Conservation (phyloP, 345 rosid genomes). For the Euphorbia lathyris region DNA sequence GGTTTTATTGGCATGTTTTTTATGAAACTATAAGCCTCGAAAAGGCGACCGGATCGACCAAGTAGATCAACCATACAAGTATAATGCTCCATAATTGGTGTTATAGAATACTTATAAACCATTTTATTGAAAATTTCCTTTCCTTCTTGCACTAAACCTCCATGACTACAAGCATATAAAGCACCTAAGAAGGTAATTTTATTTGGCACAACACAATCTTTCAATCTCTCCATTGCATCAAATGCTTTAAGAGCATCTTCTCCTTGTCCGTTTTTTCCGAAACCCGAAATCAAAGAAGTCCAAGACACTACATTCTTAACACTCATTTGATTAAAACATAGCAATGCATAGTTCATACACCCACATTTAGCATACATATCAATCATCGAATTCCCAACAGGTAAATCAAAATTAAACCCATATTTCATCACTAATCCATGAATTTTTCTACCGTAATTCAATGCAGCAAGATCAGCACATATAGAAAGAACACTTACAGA, state of each 20-base stretch:
- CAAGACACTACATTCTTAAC: conserved; percentile 28
- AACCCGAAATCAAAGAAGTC: conserved; percentile 27
- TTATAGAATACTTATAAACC: conserved; percentile 20
- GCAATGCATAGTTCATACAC: conserved; percentile 14
- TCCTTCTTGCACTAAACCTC: conserved; percentile 25
- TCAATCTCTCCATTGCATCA: conserved; percentile 14
- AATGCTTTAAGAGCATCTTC: conserved; percentile 19
- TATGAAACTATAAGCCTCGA: conserved; percentile 19
- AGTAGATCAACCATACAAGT: conserved; percentile 30
- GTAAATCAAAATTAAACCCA: conserved; percentile 17
- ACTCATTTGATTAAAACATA: conserved; percentile 16
- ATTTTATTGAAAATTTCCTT: conserved; percentile 11
- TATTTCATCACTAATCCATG: conserved; percentile 20
- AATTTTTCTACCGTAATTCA: conserved; percentile 13
- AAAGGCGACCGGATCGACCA: conserved; percentile 21
- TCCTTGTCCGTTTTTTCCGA: conserved; percentile 29
- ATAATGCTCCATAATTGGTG: conserved; percentile 27
- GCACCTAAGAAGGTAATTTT: conserved; percentile 23
- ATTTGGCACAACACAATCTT: conserved; percentile 18
- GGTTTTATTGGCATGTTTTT: conserved; percentile 24
- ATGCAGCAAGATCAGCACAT: conserved; percentile 19
- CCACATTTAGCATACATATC: conserved; percentile 35
- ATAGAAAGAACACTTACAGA: conserved; percentile 30
- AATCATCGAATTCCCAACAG: conserved; percentile 26
- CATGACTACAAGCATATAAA: conserved; percentile 28